A percentile compares a stretch with the other conserved stretches of the same genome.
phyloP scores from a whole-genome alignment of 1,139 yeast genomes.

The Meyerozyma sp. region DNA sequence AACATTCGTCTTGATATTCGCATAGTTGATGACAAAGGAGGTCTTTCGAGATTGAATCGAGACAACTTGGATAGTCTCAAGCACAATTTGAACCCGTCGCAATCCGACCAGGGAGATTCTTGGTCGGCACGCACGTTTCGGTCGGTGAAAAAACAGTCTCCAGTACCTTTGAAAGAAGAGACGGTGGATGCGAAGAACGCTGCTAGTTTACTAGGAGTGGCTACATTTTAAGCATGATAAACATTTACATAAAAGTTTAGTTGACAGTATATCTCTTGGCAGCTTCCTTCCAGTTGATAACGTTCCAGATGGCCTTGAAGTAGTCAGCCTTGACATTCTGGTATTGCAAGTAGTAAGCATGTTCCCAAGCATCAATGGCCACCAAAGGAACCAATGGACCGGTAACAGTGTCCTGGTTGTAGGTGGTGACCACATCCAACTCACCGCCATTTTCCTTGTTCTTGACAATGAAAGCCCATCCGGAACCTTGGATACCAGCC shows the following conservation, averaged over 20 bases:
- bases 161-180: constrained; percentile 15
- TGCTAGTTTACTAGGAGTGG: constrained; percentile 70
- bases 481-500: constrained; percentile 44
- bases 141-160: constrained; percentile 39
- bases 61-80: constrained; percentile 49
- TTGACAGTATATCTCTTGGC: constrained; percentile 24
- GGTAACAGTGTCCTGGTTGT: constrained; percentile 42
- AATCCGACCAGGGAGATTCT: constrained; percentile 50
- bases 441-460: constrained; percentile 34
- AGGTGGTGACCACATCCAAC: constrained; percentile 39
- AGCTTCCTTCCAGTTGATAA: constrained; percentile 45
- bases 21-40: constrained; percentile 73
- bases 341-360: constrained; percentile 46
- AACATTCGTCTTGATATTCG: constrained; percentile 69
- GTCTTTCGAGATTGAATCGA: constrained; percentile 79
- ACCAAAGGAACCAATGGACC: constrained; percentile 39
- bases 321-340: constrained; percentile 44
- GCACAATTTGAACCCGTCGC: constrained; percentile 46
- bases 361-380: constrained; percentile 50
- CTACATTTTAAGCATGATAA: constrained; percentile 46
- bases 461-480: constrained; percentile 46
- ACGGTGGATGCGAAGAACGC: constrained; percentile 77
- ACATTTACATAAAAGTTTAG: background rate
- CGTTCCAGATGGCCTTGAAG: constrained; percentile 46
- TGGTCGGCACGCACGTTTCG: constrained; percentile 64